Base-by-base conservation (phyloP, 1,284 basidiomycete genomes). In the Malassezia yamatoensis region DNA sequence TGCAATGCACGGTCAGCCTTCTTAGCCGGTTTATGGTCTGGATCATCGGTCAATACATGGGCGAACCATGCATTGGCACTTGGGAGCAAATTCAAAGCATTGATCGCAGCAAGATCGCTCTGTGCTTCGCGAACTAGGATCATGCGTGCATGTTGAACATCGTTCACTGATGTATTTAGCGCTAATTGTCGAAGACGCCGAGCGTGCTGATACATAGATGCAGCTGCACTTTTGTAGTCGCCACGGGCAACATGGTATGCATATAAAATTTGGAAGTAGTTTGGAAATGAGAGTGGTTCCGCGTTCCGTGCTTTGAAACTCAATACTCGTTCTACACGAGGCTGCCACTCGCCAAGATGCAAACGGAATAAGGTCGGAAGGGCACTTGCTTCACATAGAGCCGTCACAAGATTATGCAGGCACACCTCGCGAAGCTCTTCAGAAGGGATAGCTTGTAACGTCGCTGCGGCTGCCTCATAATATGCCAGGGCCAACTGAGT, bases 291-390 rank as follows among this genome's bases (percentile, higher is more conserved):
- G 49, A 88, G 81, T 43, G 93, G 90, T 77, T 96, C 88, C 18
- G 85, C 86, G 75, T 96, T 94, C 59, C 91, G 83, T 10, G 90
- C 89, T 76, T 96, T 94, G 80, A 94, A 96, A 39, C 86, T 83
- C 45, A 99, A 79, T 16, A 86, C 84, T 50, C 83, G 83, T 78
- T 96, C 90, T 24, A 98, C 86, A 70, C 94, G 88, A 53, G 85
- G 83, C 55, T 86, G 83, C 62, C 93, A 80, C 0, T 85, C 88
- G 20, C 85, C 81, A 73, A 96, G 96, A 66, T 87, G 88, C 70
- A 90, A 85, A 11, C 83, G 78, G 72, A 91, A 83, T 15, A 98
- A 80, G 54, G 81, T 80, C 53, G 86, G 84, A 20, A 90, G 82
- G 52, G 87, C 83, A 64, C 86, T 82, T 49, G 86, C 83, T 75